A percentile compares a stretch with the other conserved stretches of the same genome.
These are phyloP conservation scores for Xerocomus spinulosus DNA, from an alignment of 768 basidiomycete species.

Conservation along the genomic window DNA sequence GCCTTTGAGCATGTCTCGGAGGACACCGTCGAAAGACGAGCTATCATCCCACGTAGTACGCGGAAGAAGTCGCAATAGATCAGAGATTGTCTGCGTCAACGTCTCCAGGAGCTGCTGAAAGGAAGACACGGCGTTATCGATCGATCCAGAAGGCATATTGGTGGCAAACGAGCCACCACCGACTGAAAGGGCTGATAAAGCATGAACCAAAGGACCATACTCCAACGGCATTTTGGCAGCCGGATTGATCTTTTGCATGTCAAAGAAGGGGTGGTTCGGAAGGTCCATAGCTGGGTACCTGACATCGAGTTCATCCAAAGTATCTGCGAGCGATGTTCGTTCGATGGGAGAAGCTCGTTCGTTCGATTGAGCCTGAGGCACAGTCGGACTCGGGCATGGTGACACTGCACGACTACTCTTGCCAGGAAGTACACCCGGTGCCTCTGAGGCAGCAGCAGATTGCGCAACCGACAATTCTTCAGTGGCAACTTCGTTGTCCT, in stretches of 20 bases:
- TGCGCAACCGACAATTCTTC: constrained; percentile 42
- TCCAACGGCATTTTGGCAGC: constrained; percentile 78
- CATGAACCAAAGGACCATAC: constrained; percentile 82
- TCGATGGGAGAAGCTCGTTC: constrained; percentile 45
- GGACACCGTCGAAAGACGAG: constrained; percentile 81
- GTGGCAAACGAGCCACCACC: constrained; percentile 77
- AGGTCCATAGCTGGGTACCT: constrained; percentile 62
- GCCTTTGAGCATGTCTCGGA: constrained; percentile 84
- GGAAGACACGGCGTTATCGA: constrained; percentile 84
- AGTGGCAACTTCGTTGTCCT: constrained; percentile 47
- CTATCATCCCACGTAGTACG: constrained; percentile 89
- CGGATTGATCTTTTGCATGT: constrained; percentile 62
- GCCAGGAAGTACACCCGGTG: constrained; percentile 34
- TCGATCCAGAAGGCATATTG: constrained; percentile 81
- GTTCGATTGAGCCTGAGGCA: constrained; percentile 59
- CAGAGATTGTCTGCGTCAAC: constrained; percentile 85
- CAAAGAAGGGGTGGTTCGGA: constrained; percentile 70
- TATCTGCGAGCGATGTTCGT: constrained; percentile 51
- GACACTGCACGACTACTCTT: constrained; percentile 33
- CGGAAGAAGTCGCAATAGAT: constrained; percentile 76
- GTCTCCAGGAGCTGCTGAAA: constrained; percentile 88
- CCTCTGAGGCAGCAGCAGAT: constrained; percentile 47
- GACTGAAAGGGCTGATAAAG: constrained; percentile 79
- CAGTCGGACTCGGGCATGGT: constrained; percentile 49
- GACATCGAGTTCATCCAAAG: constrained; percentile 64